These are phyloP conservation scores for Patellifolia procumbens DNA, from an alignment of 179 eudicot species.

Conservation along the genomic window DNA sequence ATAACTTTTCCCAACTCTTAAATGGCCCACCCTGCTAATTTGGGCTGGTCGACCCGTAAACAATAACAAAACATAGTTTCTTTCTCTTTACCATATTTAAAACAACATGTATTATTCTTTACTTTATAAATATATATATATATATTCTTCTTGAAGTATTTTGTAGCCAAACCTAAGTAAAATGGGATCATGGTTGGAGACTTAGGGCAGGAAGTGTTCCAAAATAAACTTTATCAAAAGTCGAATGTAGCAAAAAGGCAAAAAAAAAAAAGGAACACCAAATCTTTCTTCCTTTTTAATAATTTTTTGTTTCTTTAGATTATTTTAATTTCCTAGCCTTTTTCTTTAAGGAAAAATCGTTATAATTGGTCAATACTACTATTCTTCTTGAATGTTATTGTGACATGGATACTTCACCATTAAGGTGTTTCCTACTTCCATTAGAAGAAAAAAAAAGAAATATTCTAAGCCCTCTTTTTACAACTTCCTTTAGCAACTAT, in stretches of 20 bases:
- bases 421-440: conserved; percentile 34
- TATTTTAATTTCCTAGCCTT: background rate
- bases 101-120: too few species aligned
- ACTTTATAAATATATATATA: too few species aligned
- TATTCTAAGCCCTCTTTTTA: conserved; percentile 21
- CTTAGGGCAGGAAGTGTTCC: conserved; percentile 19
- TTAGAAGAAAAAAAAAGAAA: conserved; percentile 8
- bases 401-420: conserved; percentile 32
- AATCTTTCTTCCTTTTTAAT: conserved; percentile 5
- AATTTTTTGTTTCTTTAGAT: background rate
- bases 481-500: conserved; percentile 9
- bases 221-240: conserved; percentile 20
- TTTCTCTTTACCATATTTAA: too few species aligned
- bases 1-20: too few species aligned
- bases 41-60: too few species aligned
- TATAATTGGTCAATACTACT: conserved; percentile 15
- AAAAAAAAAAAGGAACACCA: conserved; percentile 11
- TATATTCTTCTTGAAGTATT: too few species aligned
- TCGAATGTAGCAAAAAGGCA: conserved; percentile 13
- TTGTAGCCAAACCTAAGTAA: background rate
- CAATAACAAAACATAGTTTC: too few species aligned
- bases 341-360: conserved; percentile 16
- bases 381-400: background rate
- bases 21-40: too few species aligned
- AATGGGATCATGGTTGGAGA: conserved; percentile 18